Evolutionary conservation across 306 rosid species (phyloP).

Genomic region (Sechiopsis laciniata): DNA sequence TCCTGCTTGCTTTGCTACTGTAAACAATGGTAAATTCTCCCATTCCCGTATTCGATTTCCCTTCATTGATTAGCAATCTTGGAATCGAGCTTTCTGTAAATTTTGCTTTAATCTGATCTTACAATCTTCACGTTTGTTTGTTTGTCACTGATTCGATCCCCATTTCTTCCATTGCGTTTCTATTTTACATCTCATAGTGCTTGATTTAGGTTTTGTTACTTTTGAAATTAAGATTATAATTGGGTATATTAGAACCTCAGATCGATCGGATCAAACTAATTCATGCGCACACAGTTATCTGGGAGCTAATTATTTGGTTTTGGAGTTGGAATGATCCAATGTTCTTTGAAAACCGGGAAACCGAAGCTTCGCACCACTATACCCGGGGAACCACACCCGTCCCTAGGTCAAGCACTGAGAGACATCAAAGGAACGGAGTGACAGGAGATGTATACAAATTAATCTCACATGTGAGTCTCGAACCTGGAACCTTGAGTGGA

Average conservation of each 20-base stretch:
- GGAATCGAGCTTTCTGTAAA: neutral
- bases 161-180: slow-evolving; percentile 1
- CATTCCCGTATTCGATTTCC: neutral
- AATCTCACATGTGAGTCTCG: no score
- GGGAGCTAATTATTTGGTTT: neutral
- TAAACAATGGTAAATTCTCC: slow-evolving; percentile 4
- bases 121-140: slow-evolving; percentile 3
- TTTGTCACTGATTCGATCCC: neutral
- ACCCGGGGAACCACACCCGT: no score
- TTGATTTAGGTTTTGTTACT: neutral
- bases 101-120: neutral
- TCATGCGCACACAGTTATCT: neutral
- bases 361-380: no score
- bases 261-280: slow-evolving; percentile 17
- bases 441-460: no score
- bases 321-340: slow-evolving; percentile 2
- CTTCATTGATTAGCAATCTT: neutral
- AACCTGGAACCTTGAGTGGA: no score
- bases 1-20: neutral
- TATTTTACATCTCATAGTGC: neutral
- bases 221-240: slow-evolving; percentile 8
- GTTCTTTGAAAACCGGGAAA: neutral
- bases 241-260: neutral
- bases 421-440: no score
- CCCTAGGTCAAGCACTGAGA: no score